Evolutionary conservation across 768 basidiomycete species (phyloP).

Genomic region (Mycena galopus): DNA sequence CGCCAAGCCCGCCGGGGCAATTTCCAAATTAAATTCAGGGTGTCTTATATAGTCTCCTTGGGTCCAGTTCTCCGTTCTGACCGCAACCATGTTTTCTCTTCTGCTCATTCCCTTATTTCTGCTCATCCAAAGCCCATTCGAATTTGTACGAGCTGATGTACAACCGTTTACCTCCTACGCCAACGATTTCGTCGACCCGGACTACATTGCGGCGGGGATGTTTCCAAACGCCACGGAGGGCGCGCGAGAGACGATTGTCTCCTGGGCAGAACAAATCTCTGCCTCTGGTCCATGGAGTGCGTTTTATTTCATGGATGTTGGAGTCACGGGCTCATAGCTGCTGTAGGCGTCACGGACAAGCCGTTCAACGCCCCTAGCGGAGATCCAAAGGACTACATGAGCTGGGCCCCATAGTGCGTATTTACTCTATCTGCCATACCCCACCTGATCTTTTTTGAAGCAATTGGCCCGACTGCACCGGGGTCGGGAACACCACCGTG

Average conservation of each 20-base stretch:
- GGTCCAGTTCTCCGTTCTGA: slow-evolving; percentile 14
- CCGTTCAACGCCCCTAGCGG: slow-evolving; percentile 64
- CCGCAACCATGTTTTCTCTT: slow-evolving; percentile 40
- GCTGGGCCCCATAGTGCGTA: slow-evolving; percentile 77
- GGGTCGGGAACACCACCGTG: slow-evolving; percentile 68
- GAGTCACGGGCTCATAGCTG: not conserved
- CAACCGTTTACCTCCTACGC: slow-evolving; percentile 58
- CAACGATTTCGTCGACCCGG: slow-evolving; percentile 69
- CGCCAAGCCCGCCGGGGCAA: too few relatives aligned
- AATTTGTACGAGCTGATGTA: slow-evolving; percentile 29
- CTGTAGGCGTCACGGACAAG: slow-evolving; percentile 63
- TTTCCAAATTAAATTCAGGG: too few relatives aligned
- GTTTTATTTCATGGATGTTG: slow-evolving; percentile 37
- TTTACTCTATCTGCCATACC: not conserved
- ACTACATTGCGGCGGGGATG: slow-evolving; percentile 57
- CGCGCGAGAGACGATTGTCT: slow-evolving; percentile 61
- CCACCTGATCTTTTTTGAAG: slow-evolving; percentile 43
- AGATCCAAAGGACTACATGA: slow-evolving; percentile 74
- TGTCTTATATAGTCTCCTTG: too few relatives aligned
- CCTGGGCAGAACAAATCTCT: slow-evolving; percentile 61
- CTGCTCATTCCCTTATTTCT: slow-evolving; percentile 40
- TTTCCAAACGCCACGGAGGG: slow-evolving; percentile 57
- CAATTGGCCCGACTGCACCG: slow-evolving; percentile 74
- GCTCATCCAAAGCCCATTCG: slow-evolving; percentile 25
- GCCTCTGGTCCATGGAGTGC: slow-evolving; percentile 68